These are phyloP conservation scores for Chrysopogon serrulatus DNA, from an alignment of 176 grass and related monocot genomes.

Conservation along the genomic window DNA sequence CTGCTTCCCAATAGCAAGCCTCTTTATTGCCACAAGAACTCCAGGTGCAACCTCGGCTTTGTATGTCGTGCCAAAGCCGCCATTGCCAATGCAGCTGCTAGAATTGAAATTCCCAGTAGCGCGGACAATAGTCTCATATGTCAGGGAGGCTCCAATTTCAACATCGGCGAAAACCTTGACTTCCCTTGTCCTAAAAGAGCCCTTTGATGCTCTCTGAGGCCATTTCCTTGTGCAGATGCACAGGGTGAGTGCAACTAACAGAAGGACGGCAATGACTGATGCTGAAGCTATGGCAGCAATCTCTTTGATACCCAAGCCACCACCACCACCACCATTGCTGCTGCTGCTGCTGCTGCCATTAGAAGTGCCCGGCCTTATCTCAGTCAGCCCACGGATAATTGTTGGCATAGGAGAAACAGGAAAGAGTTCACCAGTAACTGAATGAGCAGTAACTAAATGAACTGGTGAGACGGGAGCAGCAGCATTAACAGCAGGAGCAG, in stretches of 20 bases:
- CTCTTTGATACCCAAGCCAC: slow-evolving; percentile 46
- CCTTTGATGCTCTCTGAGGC: not conserved
- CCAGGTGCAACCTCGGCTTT: slow-evolving; percentile 77
- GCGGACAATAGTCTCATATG: slow-evolving; percentile 60
- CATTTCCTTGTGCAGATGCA: slow-evolving; percentile 66
- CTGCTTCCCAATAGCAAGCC: slow-evolving; percentile 69
- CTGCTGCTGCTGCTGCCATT: not conserved
- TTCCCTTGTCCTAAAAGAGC: slow-evolving; percentile 44
- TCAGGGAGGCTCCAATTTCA: slow-evolving; percentile 61
- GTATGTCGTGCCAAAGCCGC: slow-evolving; percentile 85
- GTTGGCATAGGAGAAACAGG: slow-evolving; percentile 20
- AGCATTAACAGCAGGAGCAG: not conserved
- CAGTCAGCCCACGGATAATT: not conserved
- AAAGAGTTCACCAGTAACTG: slow-evolving; percentile 32
- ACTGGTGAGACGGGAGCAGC: slow-evolving; percentile 22
- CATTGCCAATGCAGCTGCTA: slow-evolving; percentile 84
- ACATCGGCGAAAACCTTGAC: slow-evolving; percentile 59
- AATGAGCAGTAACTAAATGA: slow-evolving; percentile 34
- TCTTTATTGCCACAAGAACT: slow-evolving; percentile 87
- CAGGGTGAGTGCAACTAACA: slow-evolving; percentile 38
- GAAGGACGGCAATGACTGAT: slow-evolving; percentile 42
- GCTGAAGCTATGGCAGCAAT: slow-evolving; percentile 55
- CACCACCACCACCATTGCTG: not conserved
- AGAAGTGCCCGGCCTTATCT: slow-evolving; percentile 3
- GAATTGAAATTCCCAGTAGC: slow-evolving; percentile 80